phyloP scores from a whole-genome alignment of 2,329 filamentous ascomycete species.

The Phyllosticta citrichinensis region DNA sequence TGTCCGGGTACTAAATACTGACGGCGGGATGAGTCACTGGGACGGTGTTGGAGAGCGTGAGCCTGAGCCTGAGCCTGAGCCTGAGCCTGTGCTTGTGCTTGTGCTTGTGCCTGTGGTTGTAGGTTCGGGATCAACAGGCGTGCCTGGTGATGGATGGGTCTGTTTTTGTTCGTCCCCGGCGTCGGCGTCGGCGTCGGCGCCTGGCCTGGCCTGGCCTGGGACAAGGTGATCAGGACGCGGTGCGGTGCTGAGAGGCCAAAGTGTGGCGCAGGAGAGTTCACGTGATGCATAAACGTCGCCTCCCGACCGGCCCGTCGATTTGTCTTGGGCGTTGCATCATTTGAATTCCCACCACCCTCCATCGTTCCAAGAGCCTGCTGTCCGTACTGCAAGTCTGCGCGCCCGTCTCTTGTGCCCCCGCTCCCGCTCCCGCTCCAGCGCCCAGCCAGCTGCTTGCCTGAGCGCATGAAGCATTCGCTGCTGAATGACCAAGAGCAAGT shows the following conservation, averaged over 20 bases:
- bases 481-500: not conserved
- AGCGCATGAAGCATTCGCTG: not conserved
- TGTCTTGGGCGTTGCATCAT: not conserved
- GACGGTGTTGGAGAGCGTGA: not conserved
- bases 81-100: not conserved
- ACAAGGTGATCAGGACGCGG: too few relatives aligned
- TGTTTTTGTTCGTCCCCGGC: not conserved
- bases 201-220: too few relatives aligned
- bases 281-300: not conserved
- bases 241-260: not conserved
- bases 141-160: not conserved
- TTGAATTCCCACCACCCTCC: constrained; percentile 2
- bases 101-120: too few relatives aligned
- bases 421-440: not conserved
- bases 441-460: not conserved
- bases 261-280: not conserved
- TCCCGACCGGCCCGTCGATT: not conserved
- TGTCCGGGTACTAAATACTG: not conserved
- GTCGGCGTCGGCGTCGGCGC: not conserved
- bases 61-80: not conserved
- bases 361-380: constrained; percentile 2
- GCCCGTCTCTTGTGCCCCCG: not conserved
- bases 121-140: too few relatives aligned
- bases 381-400: constrained; percentile 6
- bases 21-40: not conserved